Evolutionary conservation across 208 protist genomes (phyloP), one percentile per base, ranked within the genome.

Genomic region (Vickermania ingenoplastis): DNA sequence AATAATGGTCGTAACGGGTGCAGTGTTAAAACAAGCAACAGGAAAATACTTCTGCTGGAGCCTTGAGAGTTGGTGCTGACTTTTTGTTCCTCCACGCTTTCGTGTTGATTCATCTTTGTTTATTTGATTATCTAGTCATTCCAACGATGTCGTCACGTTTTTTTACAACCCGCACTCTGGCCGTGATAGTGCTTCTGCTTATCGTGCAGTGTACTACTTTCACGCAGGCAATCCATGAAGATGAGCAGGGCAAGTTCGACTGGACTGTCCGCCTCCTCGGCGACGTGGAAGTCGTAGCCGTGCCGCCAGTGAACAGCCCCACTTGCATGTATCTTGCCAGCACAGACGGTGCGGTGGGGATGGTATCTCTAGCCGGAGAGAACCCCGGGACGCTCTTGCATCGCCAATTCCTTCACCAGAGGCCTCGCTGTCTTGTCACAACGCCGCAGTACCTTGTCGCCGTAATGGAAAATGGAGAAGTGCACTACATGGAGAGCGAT

Each of bases 231-330:
- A 89, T 95, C 45, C 88, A 95, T 54, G 88, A 87, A 51, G 88
- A 95, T 69, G 88, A 95, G 61, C 77, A 87, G 36, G 88, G 88
- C 5, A 63, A 86, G 41, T 81, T 83, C 13, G 88, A 95, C 55
- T 95, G 83, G 81, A 63, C 89, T 13, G 58, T 87, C 41, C 80
- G 77, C 53, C 78, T 86, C 58, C 79, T 82, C 1, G 88, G 88
- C 11, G 69, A 89, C 55, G 84, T 92, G 30, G 71, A 86, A 31
- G 61, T 83, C 22, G 77, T 73, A n/a, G 68, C 79, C 1, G 61
- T 82, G 24, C 63, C 78, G 48, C 71, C 75, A 1, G 52, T 58
- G 14, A 49, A 65, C 30, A 71, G 60, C 14, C 41, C 62, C 2
- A 53, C 67, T 25, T n/a, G 77, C 54, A 23, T 80, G 1, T 91